phyloP scores from a whole-genome alignment of 768 basidiomycete genomes.

The Collybia sp. region DNA sequence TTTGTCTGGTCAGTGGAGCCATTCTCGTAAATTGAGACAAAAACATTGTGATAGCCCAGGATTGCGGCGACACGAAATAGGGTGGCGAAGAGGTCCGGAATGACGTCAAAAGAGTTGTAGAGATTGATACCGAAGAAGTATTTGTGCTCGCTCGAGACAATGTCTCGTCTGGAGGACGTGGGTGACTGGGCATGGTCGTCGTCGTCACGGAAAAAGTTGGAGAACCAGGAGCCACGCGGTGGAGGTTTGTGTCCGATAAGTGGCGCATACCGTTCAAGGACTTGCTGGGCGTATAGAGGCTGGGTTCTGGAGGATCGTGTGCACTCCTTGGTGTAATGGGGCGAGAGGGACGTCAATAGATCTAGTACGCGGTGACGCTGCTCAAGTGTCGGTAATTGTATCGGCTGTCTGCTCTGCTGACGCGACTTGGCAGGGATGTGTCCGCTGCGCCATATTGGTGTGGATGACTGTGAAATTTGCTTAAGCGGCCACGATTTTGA shows the following conservation, averaged over 20 bases:
- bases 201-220: conserved; percentile 39
- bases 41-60: conserved; percentile 96
- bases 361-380: conserved; percentile 86
- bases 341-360: conserved; percentile 79
- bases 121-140: conserved; percentile 99
- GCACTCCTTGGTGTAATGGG: conserved; percentile 93
- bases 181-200: conserved; percentile 27
- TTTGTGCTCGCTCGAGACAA: conserved; percentile 72
- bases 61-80: conserved; percentile 91
- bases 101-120: conserved; percentile 98
- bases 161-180: conserved; percentile 25
- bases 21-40: conserved; percentile 98
- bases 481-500: conserved; percentile 6
- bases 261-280: conserved; percentile 75
- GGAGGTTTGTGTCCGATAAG: conserved; percentile 76
- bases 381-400: conserved; percentile 73
- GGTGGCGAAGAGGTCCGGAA: conserved; percentile 95
- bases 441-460: conserved; percentile 49
- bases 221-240: conserved; percentile 55
- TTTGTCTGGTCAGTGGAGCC: conserved; percentile 99
- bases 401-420: conserved; percentile 53
- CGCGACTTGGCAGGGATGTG: conserved; percentile 47
- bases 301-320: conserved; percentile 65
- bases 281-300: conserved; percentile 81
- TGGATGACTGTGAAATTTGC: conserved; percentile 24